phyloP scores from a whole-genome alignment of 2,329 filamentous ascomycete genomes.

The Magnaporthiopsis rhizophila region DNA sequence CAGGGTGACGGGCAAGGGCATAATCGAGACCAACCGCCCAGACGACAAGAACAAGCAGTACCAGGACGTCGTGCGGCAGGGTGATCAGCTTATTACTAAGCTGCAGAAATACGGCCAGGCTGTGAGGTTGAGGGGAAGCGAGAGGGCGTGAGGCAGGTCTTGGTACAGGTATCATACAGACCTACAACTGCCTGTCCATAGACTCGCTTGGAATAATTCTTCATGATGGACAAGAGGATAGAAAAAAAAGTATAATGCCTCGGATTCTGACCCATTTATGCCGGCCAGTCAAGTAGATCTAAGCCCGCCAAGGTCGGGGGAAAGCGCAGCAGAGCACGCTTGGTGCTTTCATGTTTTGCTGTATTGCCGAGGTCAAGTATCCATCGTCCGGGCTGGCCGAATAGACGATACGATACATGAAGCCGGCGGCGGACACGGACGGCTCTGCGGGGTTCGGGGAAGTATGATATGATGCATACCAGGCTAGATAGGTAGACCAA shows the following conservation, averaged over 20 bases:
- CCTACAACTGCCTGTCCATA: background rate
- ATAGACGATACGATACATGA: background rate
- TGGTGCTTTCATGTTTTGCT: background rate
- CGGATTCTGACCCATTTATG: background rate
- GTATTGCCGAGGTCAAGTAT: background rate
- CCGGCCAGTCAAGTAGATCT: background rate
- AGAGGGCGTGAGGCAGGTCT: conserved; percentile 59
- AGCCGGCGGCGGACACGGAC: background rate
- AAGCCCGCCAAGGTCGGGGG: background rate
- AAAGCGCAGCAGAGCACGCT: background rate
- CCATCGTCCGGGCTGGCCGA: background rate
- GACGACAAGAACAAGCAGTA: conserved; percentile 99
- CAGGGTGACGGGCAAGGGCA: conserved; percentile 87
- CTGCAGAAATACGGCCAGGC: conserved; percentile 98
- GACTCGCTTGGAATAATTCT: background rate
- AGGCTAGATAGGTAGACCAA: background rate
- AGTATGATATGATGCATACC: background rate
- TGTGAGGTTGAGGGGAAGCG: conserved; percentile 86
- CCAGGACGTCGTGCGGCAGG: conserved; percentile 93
- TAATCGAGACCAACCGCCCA: conserved; percentile 95
- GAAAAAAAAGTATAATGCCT: background rate
- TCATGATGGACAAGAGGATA: background rate
- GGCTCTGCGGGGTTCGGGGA: background rate
- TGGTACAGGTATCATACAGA: background rate
- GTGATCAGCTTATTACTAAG: conserved; percentile 96